Evolutionary conservation across 768 basidiomycete genomes (phyloP).

Genomic region (Chalciporus chontae): DNA sequence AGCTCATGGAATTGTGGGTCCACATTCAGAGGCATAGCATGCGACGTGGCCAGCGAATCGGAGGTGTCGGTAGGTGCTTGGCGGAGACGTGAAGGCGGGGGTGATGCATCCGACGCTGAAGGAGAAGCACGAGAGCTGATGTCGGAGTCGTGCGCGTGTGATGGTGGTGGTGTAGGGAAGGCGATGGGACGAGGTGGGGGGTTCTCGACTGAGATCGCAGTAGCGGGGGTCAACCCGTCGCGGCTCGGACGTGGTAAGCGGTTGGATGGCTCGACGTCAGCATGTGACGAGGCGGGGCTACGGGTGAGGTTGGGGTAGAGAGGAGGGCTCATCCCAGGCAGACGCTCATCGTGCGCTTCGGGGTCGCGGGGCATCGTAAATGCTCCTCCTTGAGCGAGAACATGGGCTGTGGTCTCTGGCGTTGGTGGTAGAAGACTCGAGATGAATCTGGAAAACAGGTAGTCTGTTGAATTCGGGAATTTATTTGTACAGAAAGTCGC

Average conservation of each 20-base stretch:
- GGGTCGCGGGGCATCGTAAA: slow-evolving; percentile 7
- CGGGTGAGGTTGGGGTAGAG: neutral
- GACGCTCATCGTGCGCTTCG: neutral
- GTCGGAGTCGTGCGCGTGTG: slow-evolving; percentile 14
- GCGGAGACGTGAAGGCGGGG: slow-evolving; percentile 18
- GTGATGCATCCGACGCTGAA: slow-evolving; percentile 13
- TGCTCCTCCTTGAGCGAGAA: slow-evolving; percentile 62
- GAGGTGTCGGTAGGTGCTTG: neutral
- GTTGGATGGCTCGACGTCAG: neutral
- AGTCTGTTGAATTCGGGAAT: neutral
- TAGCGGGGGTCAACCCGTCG: slow-evolving; percentile 9
- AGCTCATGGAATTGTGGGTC: slow-evolving; percentile 53
- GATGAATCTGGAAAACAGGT: slow-evolving; percentile 43
- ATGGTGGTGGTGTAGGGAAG: slow-evolving; percentile 24
- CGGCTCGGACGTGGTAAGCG: neutral
- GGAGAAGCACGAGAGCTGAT: slow-evolving; percentile 27
- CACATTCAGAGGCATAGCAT: neutral
- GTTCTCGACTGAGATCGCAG: slow-evolving; percentile 18
- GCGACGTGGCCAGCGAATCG: slow-evolving; percentile 6
- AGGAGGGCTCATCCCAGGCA: neutral
- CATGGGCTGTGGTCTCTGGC: slow-evolving; percentile 62
- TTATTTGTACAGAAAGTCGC: neutral
- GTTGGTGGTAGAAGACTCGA: slow-evolving; percentile 76
- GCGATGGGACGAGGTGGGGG: slow-evolving; percentile 3
- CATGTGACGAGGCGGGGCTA: neutral